A percentile compares a stretch with the other conserved stretches of the same genome.
Evolutionary conservation across 208 protist species (phyloP).

Genomic region (Trypanosoma vivax): DNA sequence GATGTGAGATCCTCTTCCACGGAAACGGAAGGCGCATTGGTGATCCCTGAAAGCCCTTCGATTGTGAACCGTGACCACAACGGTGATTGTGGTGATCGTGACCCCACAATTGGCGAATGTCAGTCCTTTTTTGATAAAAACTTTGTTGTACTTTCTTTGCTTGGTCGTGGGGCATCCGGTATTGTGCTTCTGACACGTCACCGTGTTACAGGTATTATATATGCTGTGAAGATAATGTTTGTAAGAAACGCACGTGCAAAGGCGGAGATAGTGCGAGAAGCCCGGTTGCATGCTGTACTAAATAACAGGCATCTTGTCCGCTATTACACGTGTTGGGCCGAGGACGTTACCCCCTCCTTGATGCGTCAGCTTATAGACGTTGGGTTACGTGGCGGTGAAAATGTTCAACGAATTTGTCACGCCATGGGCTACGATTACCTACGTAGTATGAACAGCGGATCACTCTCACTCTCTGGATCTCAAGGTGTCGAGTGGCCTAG

Average conservation of each 20-base stretch:
- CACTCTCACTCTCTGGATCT: not conserved
- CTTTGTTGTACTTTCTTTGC: constrained; percentile 60
- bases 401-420: constrained; percentile 17
- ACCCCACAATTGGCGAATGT: not conserved
- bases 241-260: constrained; percentile 56
- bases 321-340: constrained; percentile 80
- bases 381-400: constrained; percentile 32
- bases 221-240: constrained; percentile 82
- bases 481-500: not conserved
- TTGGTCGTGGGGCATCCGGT: constrained; percentile 67
- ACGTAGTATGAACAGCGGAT: not conserved
- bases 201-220: constrained; percentile 70
- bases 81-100: not conserved
- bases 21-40: too few relatives aligned
- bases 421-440: not conserved
- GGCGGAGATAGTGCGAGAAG: constrained; percentile 60
- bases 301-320: constrained; percentile 53
- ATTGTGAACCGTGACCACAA: too few relatives aligned
- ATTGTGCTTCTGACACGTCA: constrained; percentile 71
- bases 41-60: too few relatives aligned
- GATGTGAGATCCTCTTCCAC: too few relatives aligned
- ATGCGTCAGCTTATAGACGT: constrained; percentile 69
- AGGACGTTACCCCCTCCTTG: constrained; percentile 56
- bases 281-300: constrained; percentile 65
- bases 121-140: constrained; percentile 85